A percentile compares a stretch with the other conserved stretches of the same genome.
Evolutionary conservation across 768 basidiomycete species (phyloP).

Genomic region (Pleurotus tuoliensis): DNA sequence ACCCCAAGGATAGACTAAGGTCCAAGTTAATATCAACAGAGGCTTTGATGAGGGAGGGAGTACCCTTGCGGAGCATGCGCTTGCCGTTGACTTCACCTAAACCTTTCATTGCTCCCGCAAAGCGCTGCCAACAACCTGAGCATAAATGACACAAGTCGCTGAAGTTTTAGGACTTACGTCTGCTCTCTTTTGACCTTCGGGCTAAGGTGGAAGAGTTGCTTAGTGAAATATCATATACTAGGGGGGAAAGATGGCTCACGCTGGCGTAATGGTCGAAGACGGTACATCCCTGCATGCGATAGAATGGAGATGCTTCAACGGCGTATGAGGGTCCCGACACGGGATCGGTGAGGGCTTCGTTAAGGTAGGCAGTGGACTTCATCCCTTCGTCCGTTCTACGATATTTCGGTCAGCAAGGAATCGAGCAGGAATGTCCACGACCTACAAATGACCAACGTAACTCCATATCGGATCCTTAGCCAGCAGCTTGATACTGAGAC

Average conservation of each 20-base stretch:
- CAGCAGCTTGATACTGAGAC: conserved; percentile 30
- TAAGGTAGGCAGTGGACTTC: conserved; percentile 21
- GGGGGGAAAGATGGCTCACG: conserved; percentile 3
- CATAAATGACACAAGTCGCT: background rate
- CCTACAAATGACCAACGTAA: conserved; percentile 23
- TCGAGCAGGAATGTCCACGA: background rate
- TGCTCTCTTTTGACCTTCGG: conserved; percentile 12
- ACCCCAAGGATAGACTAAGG: conserved; percentile 32
- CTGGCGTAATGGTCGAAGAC: conserved; percentile 15
- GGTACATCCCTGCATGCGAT: conserved; percentile 13
- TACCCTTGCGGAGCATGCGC: conserved; percentile 23
- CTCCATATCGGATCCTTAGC: conserved; percentile 26
- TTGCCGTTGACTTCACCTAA: conserved; percentile 26
- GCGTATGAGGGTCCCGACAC: conserved; percentile 6
- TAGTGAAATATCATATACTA: too few relatives aligned
- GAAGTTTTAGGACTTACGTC: background rate
- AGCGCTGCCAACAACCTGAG: conserved; percentile 14
- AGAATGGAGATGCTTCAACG: conserved; percentile 11
- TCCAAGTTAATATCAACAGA: background rate
- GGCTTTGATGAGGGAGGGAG: background rate
- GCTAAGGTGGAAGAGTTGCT: conserved; percentile 2
- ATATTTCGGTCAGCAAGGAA: background rate
- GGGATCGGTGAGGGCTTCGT: conserved; percentile 19
- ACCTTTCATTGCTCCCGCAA: conserved; percentile 27
- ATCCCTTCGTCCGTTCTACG: conserved; percentile 16